Conservation (phyloP, 352 stramenopile genomes). For the Globisporangium radiosum region DNA sequence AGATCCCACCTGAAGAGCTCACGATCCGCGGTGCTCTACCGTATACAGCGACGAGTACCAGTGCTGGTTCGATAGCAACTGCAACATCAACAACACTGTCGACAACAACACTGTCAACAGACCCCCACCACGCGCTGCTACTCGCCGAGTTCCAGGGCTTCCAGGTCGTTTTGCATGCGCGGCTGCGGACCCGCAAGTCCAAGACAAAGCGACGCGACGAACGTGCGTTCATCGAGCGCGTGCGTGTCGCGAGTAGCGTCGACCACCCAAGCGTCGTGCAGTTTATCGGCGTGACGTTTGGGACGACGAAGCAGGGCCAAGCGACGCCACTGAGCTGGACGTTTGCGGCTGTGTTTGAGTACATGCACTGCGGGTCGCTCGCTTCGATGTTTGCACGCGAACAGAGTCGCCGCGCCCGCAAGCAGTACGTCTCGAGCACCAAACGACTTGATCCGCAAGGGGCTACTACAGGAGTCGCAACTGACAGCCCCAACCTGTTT, state of each 20-base stretch:
- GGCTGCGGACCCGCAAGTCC: slow-evolving; percentile 30
- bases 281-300: slow-evolving; percentile 72
- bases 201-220: slow-evolving; percentile 31
- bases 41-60: background rate
- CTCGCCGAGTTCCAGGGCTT: slow-evolving; percentile 65
- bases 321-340: slow-evolving; percentile 35
- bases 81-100: too few relatives aligned
- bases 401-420: slow-evolving; percentile 48
- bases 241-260: slow-evolving; percentile 46
- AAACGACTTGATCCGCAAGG: slow-evolving; percentile 10
- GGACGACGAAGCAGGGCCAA: slow-evolving; percentile 22
- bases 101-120: slow-evolving; percentile 1
- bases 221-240: slow-evolving; percentile 58
- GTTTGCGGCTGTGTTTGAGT: slow-evolving; percentile 69
- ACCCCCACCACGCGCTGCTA: slow-evolving; percentile 22
- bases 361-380: slow-evolving; percentile 62
- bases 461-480: slow-evolving; percentile 1
- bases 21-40: slow-evolving; percentile 31
- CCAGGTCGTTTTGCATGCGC: slow-evolving; percentile 60
- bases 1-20: slow-evolving; percentile 70
- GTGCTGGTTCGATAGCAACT: slow-evolving; percentile 1
- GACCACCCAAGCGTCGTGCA: slow-evolving; percentile 71
- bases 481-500: slow-evolving; percentile 35
- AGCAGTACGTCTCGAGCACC: slow-evolving; percentile 23
- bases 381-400: slow-evolving; percentile 52